Percentiles rank a stretch among this genome's conserved stretches.
Conservation (phyloP, 116 monocot genomes). For the Phalaenopsis hybrid region DNA sequence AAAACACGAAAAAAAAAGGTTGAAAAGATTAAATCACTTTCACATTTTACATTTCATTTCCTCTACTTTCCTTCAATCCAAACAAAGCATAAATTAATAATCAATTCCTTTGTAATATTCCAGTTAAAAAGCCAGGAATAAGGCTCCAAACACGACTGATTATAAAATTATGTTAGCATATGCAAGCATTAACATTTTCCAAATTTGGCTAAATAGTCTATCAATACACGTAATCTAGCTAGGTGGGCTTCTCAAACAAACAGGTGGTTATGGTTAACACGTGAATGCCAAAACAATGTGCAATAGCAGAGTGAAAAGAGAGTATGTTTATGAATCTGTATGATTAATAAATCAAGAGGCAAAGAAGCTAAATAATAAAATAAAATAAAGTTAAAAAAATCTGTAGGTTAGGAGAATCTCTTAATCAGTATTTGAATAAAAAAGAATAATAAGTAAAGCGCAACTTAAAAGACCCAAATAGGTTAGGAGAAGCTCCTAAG, state of each 20-base stretch:
- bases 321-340: neutral
- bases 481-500: neutral
- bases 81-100: neutral
- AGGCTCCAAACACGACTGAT: neutral
- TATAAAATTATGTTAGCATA: neutral
- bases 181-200: neutral
- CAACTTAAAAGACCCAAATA: neutral
- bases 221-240: neutral
- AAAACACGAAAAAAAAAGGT: neutral
- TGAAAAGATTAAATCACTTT: neutral
- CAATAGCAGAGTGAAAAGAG: no score
- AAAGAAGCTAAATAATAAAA: neutral
- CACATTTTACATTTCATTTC: conserved; percentile 1
- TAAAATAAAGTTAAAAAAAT: neutral
- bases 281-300: conserved; percentile 1
- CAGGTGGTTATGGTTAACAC: neutral
- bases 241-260: neutral
- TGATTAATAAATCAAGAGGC: neutral
- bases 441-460: neutral
- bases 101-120: neutral
- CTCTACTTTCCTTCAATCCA: neutral
- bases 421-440: neutral
- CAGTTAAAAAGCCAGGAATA: neutral
- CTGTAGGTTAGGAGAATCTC: neutral
- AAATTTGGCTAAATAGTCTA: neutral